Evolutionary conservation across 169 alveolate species (phyloP).

Genomic region (Plasmodium knowlesi): DNA sequence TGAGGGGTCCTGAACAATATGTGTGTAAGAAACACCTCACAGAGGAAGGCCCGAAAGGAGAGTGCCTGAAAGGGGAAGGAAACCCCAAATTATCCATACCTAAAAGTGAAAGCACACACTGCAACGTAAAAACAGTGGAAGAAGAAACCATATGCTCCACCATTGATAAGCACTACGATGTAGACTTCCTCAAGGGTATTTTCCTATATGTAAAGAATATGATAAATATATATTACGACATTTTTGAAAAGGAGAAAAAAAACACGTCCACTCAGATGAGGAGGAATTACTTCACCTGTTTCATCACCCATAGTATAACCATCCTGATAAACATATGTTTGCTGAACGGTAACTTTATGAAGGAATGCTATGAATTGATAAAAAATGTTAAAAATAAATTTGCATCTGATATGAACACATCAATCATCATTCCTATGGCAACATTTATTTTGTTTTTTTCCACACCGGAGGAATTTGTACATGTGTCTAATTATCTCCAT

Average conservation of each 20-base stretch:
- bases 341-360: slow-evolving; percentile 1
- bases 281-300: slow-evolving; percentile 35
- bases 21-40: background rate
- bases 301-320: slow-evolving; percentile 16
- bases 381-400: slow-evolving; percentile 22
- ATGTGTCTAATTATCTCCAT: slow-evolving; percentile 40
- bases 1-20: background rate
- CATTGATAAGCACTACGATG: slow-evolving; percentile 20
- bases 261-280: background rate
- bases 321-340: slow-evolving; percentile 23
- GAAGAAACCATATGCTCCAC: background rate
- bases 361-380: slow-evolving; percentile 12
- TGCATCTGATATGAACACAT: slow-evolving; percentile 6
- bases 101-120: slow-evolving; percentile 13
- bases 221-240: slow-evolving; percentile 15
- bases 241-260: background rate
- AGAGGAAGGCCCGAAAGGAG: background rate
- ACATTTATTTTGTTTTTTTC: slow-evolving; percentile 55
- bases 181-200: slow-evolving; percentile 22
- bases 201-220: slow-evolving; percentile 24
- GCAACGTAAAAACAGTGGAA: background rate
- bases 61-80: background rate
- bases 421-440: slow-evolving; percentile 16
- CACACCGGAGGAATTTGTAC: slow-evolving; percentile 7
- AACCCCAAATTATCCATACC: background rate